Conservation (phyloP, 2,329 filamentous ascomycete species). For the Fusarium floridanum region DNA sequence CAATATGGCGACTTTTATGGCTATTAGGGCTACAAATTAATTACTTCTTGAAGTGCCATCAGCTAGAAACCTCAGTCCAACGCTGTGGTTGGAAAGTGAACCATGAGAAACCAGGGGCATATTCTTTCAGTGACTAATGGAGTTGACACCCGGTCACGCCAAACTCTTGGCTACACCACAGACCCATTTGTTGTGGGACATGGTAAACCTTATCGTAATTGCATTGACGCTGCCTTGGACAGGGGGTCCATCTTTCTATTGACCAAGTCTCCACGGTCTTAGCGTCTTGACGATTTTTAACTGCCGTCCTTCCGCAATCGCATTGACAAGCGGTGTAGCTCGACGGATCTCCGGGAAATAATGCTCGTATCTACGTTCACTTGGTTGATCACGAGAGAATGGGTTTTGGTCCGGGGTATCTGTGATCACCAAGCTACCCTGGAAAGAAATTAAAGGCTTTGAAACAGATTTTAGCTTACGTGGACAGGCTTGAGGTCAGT, state of each 20-base stretch:
- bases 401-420: background rate
- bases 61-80: background rate
- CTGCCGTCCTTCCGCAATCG: background rate
- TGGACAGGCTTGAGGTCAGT: background rate
- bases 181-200: background rate
- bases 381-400: background rate
- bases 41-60: background rate
- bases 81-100: background rate
- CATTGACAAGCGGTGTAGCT: background rate
- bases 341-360: background rate
- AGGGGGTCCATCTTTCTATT: background rate
- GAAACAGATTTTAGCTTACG: background rate
- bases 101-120: background rate
- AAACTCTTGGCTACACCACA: background rate
- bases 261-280: background rate
- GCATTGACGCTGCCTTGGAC: background rate
- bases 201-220: background rate
- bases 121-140: background rate
- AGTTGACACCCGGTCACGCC: background rate
- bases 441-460: background rate
- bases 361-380: background rate
- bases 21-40: background rate
- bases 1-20: background rate
- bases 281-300: background rate
- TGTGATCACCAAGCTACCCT: background rate